These are phyloP conservation scores for Nemania diffusa DNA, from an alignment of 2,329 filamentous ascomycete species.

Conservation along the genomic window DNA sequence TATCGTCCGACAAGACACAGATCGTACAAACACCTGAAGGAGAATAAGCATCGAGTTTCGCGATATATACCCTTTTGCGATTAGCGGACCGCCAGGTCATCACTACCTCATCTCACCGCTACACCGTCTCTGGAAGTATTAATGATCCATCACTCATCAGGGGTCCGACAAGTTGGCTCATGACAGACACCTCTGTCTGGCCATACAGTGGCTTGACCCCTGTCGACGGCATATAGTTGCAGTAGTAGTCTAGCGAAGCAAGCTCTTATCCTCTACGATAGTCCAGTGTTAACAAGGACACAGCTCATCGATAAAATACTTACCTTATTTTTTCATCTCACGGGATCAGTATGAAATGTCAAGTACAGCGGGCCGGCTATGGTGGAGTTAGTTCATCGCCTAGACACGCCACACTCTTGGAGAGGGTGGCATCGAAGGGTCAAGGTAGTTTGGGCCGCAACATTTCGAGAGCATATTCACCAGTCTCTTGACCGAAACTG, in stretches of 20 bases:
- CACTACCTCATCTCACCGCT: conserved; percentile 35
- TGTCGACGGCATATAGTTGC: conserved; percentile 26
- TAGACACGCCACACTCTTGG: conserved; percentile 31
- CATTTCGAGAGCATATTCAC: conserved; percentile 22
- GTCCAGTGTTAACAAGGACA: conserved; percentile 9
- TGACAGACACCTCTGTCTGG: conserved; percentile 23
- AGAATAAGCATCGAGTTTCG: conserved; percentile 21
- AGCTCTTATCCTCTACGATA: conserved; percentile 2
- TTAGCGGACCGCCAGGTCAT: conserved; percentile 36
- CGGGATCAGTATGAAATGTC: conserved; percentile 21
- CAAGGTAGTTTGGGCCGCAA: conserved; percentile 28
- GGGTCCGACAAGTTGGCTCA: conserved; percentile 32
- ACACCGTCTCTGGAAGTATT: conserved; percentile 31
- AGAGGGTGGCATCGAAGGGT: conserved; percentile 33
- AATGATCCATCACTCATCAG: conserved; percentile 30
- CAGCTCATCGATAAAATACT: background rate
- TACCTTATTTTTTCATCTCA: conserved; percentile 7
- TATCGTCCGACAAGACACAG: background rate
- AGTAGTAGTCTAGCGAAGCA: conserved; percentile 16
- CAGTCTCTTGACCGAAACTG: conserved; percentile 34
- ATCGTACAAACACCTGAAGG: conserved; percentile 8
- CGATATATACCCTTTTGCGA: conserved; percentile 30
- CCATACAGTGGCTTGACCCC: conserved; percentile 22
- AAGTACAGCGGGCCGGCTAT: conserved; percentile 27
- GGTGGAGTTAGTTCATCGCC: conserved; percentile 27